Evolutionary conservation across 2,329 filamentous ascomycete species (phyloP), one percentile per base, ranked within the genome.

Genomic region (Canariomyces notabilis): DNA sequence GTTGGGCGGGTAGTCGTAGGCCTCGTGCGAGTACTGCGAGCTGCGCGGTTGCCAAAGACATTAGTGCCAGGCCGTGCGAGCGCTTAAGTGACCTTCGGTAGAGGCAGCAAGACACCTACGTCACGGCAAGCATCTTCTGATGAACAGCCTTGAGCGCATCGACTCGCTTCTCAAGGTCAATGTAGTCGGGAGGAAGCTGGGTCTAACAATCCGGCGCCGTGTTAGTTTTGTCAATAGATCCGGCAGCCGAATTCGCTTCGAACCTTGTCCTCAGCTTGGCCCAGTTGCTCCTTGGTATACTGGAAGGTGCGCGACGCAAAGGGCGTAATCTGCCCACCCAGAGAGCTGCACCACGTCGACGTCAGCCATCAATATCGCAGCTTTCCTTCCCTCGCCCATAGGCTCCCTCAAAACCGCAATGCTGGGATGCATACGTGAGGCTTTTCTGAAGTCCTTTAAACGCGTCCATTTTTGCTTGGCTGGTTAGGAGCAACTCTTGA

Each of bases 101-200:
- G 44, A 14, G 20, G 15, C 8, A 38, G 50, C 34, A 48, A 44
- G n/a, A n/a, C n/a, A 80, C 86, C 71, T 75, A 95, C 87, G 93
- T 98, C 65, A 97, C 93, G 58, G 89, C 82, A 54, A 98, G 82
- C 76, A 98, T 87, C 76, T 95, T 95, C 73, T 95, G 89, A 70
- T 98, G 93, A 50, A 95, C 93, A 64, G 87, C 83, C 77, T 95
- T 97, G 65, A 98, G 76, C 49, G 93, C 93, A 80, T 98, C 93
- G 62, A 97, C 89, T 57, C 91, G 85, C 80, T 96, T 96, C 80
- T 98, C 93, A 52, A 98, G 85, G 70, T 97, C 90, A 65, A 96
- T 87, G 71, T 98, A 98, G 71, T 97, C 93, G 58, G 90, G 85
- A 37, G 93, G 93, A 35, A 98, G 87, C 72, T 97, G 86, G 54